A percentile compares a stretch with the other conserved stretches of the same genome.
These are phyloP conservation scores for Blastobotrys aristatus DNA, from an alignment of 1,139 yeast species.

Conservation along the genomic window DNA sequence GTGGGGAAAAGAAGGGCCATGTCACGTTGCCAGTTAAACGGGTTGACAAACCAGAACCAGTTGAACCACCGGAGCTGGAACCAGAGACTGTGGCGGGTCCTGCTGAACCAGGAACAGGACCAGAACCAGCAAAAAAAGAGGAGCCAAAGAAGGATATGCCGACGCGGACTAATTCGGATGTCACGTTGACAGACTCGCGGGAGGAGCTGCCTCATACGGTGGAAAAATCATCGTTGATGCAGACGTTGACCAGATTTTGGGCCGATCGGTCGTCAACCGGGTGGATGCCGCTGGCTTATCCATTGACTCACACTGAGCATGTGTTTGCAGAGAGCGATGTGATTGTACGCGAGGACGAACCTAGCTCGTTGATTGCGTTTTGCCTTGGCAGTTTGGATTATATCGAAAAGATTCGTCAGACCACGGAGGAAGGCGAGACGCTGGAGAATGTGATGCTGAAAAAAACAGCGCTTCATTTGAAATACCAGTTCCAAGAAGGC, in stretches of 20 bases:
- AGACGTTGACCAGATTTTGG: slow-evolving; percentile 88
- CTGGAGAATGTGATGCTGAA: slow-evolving; percentile 71
- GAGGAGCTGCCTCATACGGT: slow-evolving; percentile 37
- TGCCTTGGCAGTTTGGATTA: slow-evolving; percentile 85
- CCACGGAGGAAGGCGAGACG: slow-evolving; percentile 16
- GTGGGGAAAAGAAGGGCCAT: not conserved
- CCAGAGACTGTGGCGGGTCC: not conserved
- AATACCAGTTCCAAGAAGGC: slow-evolving; percentile 83
- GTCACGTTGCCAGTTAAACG: not conserved
- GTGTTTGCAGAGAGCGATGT: slow-evolving; percentile 92
- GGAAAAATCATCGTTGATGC: slow-evolving; percentile 73
- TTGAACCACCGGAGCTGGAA: not conserved
- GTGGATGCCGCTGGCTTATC: slow-evolving; percentile 91
- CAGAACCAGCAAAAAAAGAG: not conserved
- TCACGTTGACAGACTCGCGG: slow-evolving; percentile 4
- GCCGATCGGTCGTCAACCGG: slow-evolving; percentile 94
- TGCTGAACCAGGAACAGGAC: not conserved
- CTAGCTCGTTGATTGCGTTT: slow-evolving; percentile 89
- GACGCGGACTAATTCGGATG: slow-evolving; percentile 6
- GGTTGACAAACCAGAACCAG: not conserved
- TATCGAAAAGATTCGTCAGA: slow-evolving; percentile 48
- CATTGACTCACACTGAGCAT: slow-evolving; percentile 68
- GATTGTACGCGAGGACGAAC: slow-evolving; percentile 93
- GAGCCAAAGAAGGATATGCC: not conserved
- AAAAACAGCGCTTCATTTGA: slow-evolving; percentile 81